phyloP scores from a whole-genome alignment of 2,329 filamentous ascomycete genomes.

The Monosporascus sp. region DNA sequence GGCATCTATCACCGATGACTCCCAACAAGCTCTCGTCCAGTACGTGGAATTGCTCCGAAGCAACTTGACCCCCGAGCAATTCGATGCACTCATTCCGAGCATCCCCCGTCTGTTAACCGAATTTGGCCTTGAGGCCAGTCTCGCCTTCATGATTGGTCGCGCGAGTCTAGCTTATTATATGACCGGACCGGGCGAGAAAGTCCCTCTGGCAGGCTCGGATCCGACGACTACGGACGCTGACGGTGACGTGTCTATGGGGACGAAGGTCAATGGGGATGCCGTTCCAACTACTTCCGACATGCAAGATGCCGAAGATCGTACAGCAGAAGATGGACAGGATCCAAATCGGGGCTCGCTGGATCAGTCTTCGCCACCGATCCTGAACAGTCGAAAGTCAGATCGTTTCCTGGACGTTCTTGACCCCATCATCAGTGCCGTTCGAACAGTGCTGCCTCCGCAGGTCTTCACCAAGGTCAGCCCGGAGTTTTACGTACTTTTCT shows the following conservation, averaged over 20 bases:
- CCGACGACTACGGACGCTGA: constrained; percentile 40
- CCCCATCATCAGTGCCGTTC: constrained; percentile 65
- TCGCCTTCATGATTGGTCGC: constrained; percentile 82
- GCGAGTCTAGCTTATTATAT: constrained; percentile 66
- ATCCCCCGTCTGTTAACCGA: constrained; percentile 68
- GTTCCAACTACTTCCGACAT: constrained; percentile 7
- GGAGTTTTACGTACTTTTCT: constrained; percentile 85
- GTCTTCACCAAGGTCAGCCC: constrained; percentile 68
- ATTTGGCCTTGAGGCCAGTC: constrained; percentile 70
- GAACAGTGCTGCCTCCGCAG: constrained; percentile 52
- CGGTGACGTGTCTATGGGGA: constrained; percentile 52
- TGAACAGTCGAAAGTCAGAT: constrained; percentile 34
- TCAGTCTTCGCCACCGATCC: constrained; percentile 17
- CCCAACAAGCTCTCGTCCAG: constrained; percentile 77
- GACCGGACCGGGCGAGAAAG: constrained; percentile 31
- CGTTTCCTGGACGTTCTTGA: constrained; percentile 66
- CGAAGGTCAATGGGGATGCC: constrained; percentile 23
- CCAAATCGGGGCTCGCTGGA: constrained; percentile 14
- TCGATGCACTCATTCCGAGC: constrained; percentile 71
- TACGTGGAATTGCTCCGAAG: constrained; percentile 85
- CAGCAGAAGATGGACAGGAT: constrained; percentile 24
- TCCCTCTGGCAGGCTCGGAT: constrained; percentile 17
- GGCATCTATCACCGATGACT: constrained; percentile 83
- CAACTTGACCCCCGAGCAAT: constrained; percentile 69
- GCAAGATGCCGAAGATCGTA: constrained; percentile 23